phyloP scores from a whole-genome alignment of 208 protist species.

The Trypanosoma avium region DNA sequence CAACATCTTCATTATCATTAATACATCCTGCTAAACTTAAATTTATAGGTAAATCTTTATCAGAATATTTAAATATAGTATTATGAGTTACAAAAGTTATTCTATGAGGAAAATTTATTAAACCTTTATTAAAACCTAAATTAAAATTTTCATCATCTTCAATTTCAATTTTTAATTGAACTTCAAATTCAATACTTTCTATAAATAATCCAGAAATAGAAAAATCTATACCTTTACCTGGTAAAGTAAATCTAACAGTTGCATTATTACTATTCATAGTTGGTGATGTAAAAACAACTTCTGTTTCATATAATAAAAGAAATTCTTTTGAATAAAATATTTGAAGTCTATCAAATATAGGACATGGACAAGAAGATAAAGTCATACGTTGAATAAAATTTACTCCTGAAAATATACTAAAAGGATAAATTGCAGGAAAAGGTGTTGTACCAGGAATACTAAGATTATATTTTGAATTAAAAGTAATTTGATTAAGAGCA shows the following conservation, averaged over 20 bases:
- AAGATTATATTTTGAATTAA: conserved; percentile 57
- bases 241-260: conserved; percentile 65
- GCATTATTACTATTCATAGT: conserved; percentile 30
- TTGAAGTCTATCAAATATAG: conserved; percentile 53
- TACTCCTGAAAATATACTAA: conserved; percentile 55
- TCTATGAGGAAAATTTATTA: neutral
- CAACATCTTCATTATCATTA: conserved; percentile 11
- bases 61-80: conserved; percentile 1
- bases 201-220: conserved; percentile 42
- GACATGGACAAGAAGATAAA: conserved; percentile 50
- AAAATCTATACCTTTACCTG: conserved; percentile 47
- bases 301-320: conserved; percentile 34
- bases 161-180: conserved; percentile 27
- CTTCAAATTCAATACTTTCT: conserved; percentile 68
- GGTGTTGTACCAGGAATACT: conserved; percentile 37
- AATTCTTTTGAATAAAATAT: conserved; percentile 44
- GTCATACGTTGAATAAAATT: conserved; percentile 71
- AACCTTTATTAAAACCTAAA: neutral
- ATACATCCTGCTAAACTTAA: conserved; percentile 26
- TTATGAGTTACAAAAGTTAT: conserved; percentile 30
- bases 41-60: neutral
- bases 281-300: conserved; percentile 41
- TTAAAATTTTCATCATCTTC: neutral
- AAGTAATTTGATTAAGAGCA: conserved; percentile 70
- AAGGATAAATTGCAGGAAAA: conserved; percentile 44